phyloP scores from a whole-genome alignment of 345 rosid species.

The Acer campestre region DNA sequence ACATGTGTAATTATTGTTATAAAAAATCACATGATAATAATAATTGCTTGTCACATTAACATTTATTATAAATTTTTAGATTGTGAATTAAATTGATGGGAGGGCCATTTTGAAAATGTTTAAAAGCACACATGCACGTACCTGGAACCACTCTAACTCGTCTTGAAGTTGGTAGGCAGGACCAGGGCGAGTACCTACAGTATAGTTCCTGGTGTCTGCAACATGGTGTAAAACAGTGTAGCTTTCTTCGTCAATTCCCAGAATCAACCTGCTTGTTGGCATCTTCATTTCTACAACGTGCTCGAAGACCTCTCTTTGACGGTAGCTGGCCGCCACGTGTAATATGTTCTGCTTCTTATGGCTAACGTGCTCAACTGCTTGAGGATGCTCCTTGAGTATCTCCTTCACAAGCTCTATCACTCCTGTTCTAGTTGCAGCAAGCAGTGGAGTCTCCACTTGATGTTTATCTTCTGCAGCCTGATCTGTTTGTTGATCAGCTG shows the following conservation, averaged over 20 bases:
- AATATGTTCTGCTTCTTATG: background rate
- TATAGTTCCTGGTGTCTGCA: background rate
- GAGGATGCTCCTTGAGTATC: background rate
- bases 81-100: too few species aligned
- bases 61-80: too few species aligned
- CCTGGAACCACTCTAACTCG: background rate
- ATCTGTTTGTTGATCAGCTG: too few species aligned
- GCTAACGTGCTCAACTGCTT: background rate
- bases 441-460: background rate
- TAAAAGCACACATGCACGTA: background rate
- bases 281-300: background rate
- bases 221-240: background rate
- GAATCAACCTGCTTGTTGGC: background rate
- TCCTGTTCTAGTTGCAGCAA: background rate
- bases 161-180: conserved; percentile 1
- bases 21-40: too few species aligned
- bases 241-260: background rate
- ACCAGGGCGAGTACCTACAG: background rate
- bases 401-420: background rate
- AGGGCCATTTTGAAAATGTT: background rate
- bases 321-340: background rate
- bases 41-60: too few species aligned
- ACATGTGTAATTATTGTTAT: too few species aligned
- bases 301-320: background rate
- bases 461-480: too few species aligned